A percentile compares a stretch with the other conserved stretches of the same genome.
Conservation (phyloP, 768 basidiomycete genomes). For the Cytidiella melzeri region DNA sequence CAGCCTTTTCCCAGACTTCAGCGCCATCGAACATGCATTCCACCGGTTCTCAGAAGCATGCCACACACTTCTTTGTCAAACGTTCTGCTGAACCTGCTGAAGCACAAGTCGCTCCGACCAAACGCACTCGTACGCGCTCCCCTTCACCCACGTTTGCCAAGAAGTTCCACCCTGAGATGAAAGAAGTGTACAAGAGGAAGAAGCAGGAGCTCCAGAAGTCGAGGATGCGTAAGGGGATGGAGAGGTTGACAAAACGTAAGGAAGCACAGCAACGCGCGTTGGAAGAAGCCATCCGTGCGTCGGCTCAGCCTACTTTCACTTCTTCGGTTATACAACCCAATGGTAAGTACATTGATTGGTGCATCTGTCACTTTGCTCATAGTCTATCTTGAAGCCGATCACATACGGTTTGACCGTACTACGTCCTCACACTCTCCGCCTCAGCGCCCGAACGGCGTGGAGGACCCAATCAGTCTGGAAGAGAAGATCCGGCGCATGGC, state of each 20-base stretch:
- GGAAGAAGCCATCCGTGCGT: conserved; percentile 7
- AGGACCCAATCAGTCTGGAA: conserved; percentile 14
- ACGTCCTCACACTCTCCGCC: neutral
- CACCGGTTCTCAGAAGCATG: too few species aligned
- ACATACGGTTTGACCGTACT: neutral
- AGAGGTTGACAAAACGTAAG: neutral
- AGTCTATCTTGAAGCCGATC: neutral
- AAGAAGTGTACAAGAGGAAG: conserved; percentile 33
- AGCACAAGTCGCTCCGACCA: neutral
- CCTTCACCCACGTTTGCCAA: neutral
- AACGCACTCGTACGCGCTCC: neutral
- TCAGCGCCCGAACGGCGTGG: conserved; percentile 7
- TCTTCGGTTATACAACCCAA: neutral
- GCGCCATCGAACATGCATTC: neutral
- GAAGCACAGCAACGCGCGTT: conserved; percentile 15
- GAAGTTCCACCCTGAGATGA: neutral
- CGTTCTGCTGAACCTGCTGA: neutral
- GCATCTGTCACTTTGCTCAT: neutral
- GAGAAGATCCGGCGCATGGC: conserved; percentile 11
- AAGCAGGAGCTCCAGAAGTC: conserved; percentile 31
- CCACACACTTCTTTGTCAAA: too few species aligned
- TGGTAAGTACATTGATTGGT: neutral
- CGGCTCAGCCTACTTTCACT: neutral
- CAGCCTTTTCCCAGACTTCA: neutral
- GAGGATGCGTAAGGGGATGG: conserved; percentile 6